phyloP scores from a whole-genome alignment of 257 asterid species.

The Jacaranda copaia region DNA sequence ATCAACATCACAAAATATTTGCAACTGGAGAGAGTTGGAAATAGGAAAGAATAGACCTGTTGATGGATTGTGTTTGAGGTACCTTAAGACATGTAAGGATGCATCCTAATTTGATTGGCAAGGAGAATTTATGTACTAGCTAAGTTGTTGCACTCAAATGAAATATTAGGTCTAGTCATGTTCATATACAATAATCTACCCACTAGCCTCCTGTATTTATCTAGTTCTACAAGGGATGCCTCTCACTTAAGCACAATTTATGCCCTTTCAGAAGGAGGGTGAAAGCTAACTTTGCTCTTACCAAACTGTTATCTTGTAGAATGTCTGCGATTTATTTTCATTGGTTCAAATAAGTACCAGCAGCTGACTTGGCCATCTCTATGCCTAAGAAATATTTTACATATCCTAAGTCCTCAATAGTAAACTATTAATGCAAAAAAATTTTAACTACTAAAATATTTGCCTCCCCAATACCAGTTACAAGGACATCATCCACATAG shows the following conservation, averaged over 20 bases:
- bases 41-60: background rate
- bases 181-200: background rate
- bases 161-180: background rate
- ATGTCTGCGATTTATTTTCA: background rate
- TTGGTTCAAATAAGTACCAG: background rate
- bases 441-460: background rate
- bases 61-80: background rate
- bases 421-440: background rate
- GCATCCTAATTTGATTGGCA: background rate
- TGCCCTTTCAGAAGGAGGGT: background rate
- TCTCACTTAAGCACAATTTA: too few relatives aligned
- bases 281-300: background rate
- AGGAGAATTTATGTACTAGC: background rate
- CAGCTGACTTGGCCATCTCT: background rate
- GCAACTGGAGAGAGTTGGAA: background rate
- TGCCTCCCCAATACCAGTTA: background rate
- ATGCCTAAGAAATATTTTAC: background rate
- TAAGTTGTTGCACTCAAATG: background rate
- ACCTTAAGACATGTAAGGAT: background rate
- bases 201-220: background rate
- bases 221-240: background rate
- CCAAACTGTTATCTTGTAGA: background rate
- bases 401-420: background rate
- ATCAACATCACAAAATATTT: background rate
- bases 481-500: background rate